Percentiles rank a stretch among this genome's conserved stretches.
These are phyloP conservation scores for Tolypocladium tundrense DNA, from an alignment of 2,329 filamentous ascomycete genomes.

Conservation along the genomic window DNA sequence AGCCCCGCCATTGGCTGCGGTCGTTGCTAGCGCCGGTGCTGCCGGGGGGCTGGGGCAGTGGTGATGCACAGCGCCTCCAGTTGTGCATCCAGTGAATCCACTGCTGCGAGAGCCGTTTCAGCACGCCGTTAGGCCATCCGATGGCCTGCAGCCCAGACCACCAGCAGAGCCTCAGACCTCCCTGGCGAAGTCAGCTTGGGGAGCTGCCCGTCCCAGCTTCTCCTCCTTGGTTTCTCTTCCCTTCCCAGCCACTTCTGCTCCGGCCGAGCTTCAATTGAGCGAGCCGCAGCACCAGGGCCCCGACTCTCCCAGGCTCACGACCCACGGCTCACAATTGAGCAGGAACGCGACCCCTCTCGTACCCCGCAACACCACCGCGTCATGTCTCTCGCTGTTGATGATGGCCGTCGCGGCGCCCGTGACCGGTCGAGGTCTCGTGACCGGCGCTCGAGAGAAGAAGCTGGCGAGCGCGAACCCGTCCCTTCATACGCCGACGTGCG, in stretches of 20 bases:
- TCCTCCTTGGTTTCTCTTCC: neutral
- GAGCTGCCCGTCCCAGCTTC: neutral
- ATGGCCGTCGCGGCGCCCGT: constrained; percentile 31
- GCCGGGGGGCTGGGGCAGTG: neutral
- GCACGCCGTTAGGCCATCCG: neutral
- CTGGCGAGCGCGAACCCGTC: constrained; percentile 18
- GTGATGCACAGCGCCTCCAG: neutral
- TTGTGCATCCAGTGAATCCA: neutral
- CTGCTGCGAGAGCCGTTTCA: neutral
- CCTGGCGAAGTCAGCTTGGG: neutral
- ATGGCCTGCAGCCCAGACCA: neutral
- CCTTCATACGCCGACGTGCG: constrained; percentile 26
- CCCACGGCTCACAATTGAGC: neutral
- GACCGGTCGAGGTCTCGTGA: constrained; percentile 36
- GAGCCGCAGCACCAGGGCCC: neutral
- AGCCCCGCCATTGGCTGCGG: neutral
- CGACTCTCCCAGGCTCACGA: neutral
- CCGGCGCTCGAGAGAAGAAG: constrained; percentile 19
- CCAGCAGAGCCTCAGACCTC: neutral
- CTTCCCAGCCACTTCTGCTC: neutral
- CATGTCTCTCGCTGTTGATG: constrained; percentile 44
- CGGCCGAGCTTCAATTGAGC: neutral
- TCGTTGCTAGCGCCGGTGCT: constrained; percentile 1
- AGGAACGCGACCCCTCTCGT: neutral
- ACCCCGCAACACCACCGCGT: neutral